Conservation (phyloP, 345 rosid species). For the Salix caprea region DNA sequence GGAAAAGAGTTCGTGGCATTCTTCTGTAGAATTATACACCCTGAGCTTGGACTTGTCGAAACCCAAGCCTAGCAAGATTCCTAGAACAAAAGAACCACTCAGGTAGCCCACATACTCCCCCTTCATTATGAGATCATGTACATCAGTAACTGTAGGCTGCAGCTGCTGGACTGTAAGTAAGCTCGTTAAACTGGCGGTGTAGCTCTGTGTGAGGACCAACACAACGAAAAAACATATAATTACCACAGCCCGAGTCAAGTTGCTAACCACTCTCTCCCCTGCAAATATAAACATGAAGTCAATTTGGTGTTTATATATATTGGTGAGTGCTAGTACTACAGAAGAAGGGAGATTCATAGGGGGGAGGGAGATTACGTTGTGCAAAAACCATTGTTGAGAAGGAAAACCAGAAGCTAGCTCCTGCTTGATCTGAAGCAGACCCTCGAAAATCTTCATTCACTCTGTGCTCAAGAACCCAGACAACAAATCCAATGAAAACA, state of each 20-base stretch:
- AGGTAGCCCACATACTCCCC: slow-evolving; percentile 45
- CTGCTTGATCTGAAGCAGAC: slow-evolving; percentile 37
- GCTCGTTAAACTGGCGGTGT: slow-evolving; percentile 67
- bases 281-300: neutral
- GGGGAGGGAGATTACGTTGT: slow-evolving; percentile 10
- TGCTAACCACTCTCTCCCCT: slow-evolving; percentile 65
- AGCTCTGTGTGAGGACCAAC: slow-evolving; percentile 59
- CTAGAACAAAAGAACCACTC: slow-evolving; percentile 35
- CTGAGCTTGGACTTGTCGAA: slow-evolving; percentile 14
- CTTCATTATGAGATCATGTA: slow-evolving; percentile 31
- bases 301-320: neutral
- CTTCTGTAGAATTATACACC: slow-evolving; percentile 13
- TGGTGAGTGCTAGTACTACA: neutral
- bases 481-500: slow-evolving; percentile 46
- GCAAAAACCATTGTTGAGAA: slow-evolving; percentile 71
- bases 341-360: neutral
- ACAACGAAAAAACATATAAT: slow-evolving; percentile 69
- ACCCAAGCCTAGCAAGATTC: slow-evolving; percentile 19
- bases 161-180: slow-evolving; percentile 51
- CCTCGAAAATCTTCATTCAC: slow-evolving; percentile 66
- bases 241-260: slow-evolving; percentile 40
- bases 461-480: slow-evolving; percentile 73
- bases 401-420: slow-evolving; percentile 66
- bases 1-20: slow-evolving; percentile 22
- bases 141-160: slow-evolving; percentile 41